These are phyloP conservation scores for Fusarium falciforme DNA, from an alignment of 2,329 filamentous ascomycete species.

Conservation along the genomic window DNA sequence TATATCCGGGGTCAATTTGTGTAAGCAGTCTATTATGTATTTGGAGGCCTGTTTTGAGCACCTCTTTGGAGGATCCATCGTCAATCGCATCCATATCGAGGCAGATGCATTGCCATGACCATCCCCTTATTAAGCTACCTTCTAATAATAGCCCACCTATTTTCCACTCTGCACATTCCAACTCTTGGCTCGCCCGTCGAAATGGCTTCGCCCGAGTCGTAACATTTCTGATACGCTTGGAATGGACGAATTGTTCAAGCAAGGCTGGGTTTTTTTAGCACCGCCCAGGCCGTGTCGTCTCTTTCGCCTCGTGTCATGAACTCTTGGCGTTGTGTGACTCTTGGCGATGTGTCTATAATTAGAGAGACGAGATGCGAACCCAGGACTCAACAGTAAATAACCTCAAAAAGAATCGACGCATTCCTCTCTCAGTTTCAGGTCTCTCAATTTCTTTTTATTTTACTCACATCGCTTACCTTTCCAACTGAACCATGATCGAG, in stretches of 20 bases:
- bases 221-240: not conserved
- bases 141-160: conserved; percentile 1
- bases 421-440: conserved; percentile 5
- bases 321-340: not conserved
- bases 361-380: not conserved
- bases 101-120: not conserved
- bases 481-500: conserved; percentile 14
- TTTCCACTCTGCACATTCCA: not conserved
- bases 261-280: not conserved
- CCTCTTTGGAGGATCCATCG: not conserved
- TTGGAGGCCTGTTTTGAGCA: not conserved
- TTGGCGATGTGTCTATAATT: not conserved
- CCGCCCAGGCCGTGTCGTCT: not conserved
- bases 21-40: not conserved
- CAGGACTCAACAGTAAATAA: not conserved
- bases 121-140: not conserved
- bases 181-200: not conserved
- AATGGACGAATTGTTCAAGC: not conserved
- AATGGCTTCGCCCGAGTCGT: not conserved
- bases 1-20: not conserved
- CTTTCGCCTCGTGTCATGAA: not conserved
- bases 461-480: not conserved
- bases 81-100: not conserved
- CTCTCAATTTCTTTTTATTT: not conserved
- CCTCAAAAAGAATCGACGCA: not conserved